A percentile compares a stretch with the other conserved stretches of the same genome.
Evolutionary conservation across 23 red algal species (phyloP).

Genomic region (Gracilaria vermiculophylla): DNA sequence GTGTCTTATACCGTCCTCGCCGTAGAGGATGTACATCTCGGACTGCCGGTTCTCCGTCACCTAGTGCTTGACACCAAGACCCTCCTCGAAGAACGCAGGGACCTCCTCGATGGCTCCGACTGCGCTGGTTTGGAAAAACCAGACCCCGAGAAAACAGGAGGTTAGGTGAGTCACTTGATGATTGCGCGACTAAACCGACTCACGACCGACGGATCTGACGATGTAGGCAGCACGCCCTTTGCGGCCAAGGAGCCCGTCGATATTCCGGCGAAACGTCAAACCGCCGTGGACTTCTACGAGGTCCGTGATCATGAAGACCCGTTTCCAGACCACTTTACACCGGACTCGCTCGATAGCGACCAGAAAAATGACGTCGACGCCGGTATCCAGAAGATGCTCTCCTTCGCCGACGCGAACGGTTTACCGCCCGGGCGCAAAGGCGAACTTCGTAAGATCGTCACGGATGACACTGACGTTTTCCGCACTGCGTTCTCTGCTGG

Average conservation of each 20-base stretch:
- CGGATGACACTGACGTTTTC: not conserved
- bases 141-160: too few relatives aligned
- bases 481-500: not conserved
- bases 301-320: not conserved
- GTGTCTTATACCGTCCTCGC: not conserved
- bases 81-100: too few relatives aligned
- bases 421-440: not conserved
- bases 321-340: not conserved
- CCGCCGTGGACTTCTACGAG: not conserved
- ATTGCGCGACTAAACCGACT: not conserved
- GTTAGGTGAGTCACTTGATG: not conserved
- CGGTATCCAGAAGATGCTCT: not conserved
- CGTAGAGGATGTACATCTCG: not conserved
- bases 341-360: not conserved
- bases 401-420: not conserved
- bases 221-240: too few relatives aligned
- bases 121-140: too few relatives aligned
- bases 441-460: not conserved
- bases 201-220: not conserved
- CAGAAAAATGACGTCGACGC: not conserved
- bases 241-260: too few relatives aligned
- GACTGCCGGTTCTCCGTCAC: not conserved
- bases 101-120: too few relatives aligned
- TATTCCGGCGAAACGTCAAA: not conserved
- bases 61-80: not conserved